A percentile compares a stretch with the other conserved stretches of the same genome.
Evolutionary conservation across 805 yeast genomes (phyloP).

Genomic region (Pichia scutulata): DNA sequence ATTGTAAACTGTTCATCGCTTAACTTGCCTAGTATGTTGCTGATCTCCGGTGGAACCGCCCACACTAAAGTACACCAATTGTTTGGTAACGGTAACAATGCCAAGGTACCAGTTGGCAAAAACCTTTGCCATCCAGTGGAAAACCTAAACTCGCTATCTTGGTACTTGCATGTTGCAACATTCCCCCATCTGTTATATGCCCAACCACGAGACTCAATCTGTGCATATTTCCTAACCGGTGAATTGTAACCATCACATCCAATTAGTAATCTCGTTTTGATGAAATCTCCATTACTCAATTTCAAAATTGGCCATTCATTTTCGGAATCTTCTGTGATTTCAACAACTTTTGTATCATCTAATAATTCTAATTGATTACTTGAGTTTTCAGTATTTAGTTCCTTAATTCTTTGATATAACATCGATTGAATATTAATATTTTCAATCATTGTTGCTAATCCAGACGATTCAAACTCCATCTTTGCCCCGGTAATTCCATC

Average conservation of each 20-base stretch:
- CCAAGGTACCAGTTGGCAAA: slow-evolving; percentile 86
- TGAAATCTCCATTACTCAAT: slow-evolving; percentile 53
- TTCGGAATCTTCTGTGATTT: slow-evolving; percentile 35
- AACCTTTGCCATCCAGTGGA: slow-evolving; percentile 91
- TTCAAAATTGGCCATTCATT: slow-evolving; percentile 72
- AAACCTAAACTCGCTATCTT: slow-evolving; percentile 55
- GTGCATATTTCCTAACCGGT: slow-evolving; percentile 78
- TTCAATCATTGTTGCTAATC: slow-evolving; percentile 82
- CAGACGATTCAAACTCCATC: slow-evolving; percentile 61
- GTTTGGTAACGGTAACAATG: slow-evolving; percentile 81
- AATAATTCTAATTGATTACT: slow-evolving; percentile 33
- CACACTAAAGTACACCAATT: slow-evolving; percentile 89
- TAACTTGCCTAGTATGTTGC: slow-evolving; percentile 52
- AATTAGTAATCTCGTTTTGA: slow-evolving; percentile 67
- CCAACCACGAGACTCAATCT: slow-evolving; percentile 89
- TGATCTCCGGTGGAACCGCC: slow-evolving; percentile 75
- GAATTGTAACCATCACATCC: slow-evolving; percentile 97
- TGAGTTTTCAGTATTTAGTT: slow-evolving; percentile 27
- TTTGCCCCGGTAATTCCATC: slow-evolving; percentile 73
- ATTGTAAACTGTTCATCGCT: slow-evolving; percentile 56
- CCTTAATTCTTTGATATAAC: slow-evolving; percentile 45
- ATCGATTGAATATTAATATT: slow-evolving; percentile 77
- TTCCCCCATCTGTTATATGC: slow-evolving; percentile 79
- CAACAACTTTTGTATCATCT: slow-evolving; percentile 62
- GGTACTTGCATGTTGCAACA: slow-evolving; percentile 81